Conservation (phyloP, 495 filamentous ascomycete genomes). For the Aspergillus conjunctus region DNA sequence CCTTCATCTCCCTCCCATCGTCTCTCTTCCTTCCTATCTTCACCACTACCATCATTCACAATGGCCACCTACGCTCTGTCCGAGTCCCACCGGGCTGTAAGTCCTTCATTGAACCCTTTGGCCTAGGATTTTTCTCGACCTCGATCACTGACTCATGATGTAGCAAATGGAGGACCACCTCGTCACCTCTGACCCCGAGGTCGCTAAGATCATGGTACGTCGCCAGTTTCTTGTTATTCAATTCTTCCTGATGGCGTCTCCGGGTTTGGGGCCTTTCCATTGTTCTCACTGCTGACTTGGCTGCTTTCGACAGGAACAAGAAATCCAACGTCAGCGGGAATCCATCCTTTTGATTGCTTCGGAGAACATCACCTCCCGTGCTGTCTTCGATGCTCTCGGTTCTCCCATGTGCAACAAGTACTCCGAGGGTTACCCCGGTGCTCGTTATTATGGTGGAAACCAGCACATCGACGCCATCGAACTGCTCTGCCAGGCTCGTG, state of each 20-base stretch:
- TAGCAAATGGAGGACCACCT: constrained; percentile 91
- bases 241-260: not conserved
- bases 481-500: constrained; percentile 92
- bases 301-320: constrained; percentile 65
- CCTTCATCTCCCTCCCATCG: constrained; percentile 23
- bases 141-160: constrained; percentile 53
- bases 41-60: constrained; percentile 31
- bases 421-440: constrained; percentile 97
- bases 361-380: constrained; percentile 98
- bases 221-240: not conserved
- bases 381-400: constrained; percentile 92
- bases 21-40: constrained; percentile 18
- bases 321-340: constrained; percentile 96
- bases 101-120: constrained; percentile 35
- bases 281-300: constrained; percentile 4
- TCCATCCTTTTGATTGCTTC: constrained; percentile 98
- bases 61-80: constrained; percentile 81
- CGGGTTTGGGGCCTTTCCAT: constrained; percentile 38
- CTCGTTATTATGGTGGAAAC: constrained; percentile 98
- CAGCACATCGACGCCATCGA: constrained; percentile 98
- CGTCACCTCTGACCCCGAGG: constrained; percentile 83
- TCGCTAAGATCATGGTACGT: constrained; percentile 90
- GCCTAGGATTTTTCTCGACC: not conserved
- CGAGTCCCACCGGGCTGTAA: constrained; percentile 82
- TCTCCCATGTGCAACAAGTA: constrained; percentile 99